Evolutionary conservation across 1,284 basidiomycete species (phyloP).

Genomic region (Apiotrichum laibachii): DNA sequence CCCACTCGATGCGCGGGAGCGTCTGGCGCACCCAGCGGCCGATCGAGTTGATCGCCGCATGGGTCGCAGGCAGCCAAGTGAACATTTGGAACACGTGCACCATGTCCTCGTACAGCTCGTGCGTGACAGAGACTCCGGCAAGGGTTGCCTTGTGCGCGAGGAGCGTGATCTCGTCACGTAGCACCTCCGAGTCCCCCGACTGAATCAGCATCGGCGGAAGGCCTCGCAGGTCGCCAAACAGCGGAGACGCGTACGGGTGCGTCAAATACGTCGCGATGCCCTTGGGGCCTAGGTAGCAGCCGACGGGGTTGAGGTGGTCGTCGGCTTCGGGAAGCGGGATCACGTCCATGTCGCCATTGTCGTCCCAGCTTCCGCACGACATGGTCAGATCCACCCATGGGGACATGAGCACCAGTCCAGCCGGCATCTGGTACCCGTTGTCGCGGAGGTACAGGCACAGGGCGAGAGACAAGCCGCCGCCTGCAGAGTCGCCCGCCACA

Average conservation of each 20-base stretch:
- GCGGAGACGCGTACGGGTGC: constrained; percentile 91
- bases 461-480: constrained; percentile 82
- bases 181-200: constrained; percentile 87
- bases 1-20: constrained; percentile 58
- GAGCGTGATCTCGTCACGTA: constrained; percentile 89
- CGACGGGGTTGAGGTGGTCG: constrained; percentile 89
- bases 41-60: constrained; percentile 61
- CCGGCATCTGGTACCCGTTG: constrained; percentile 73
- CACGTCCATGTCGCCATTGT: constrained; percentile 78
- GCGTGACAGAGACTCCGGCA: constrained; percentile 81
- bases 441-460: constrained; percentile 89
- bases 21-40: constrained; percentile 69
- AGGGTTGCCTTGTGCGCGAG: constrained; percentile 89
- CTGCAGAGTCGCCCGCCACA: constrained; percentile 87
- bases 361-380: constrained; percentile 97
- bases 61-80: constrained; percentile 72
- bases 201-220: constrained; percentile 91
- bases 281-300: constrained; percentile 82
- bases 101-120: constrained; percentile 91
- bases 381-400: constrained; percentile 95
- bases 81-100: constrained; percentile 89
- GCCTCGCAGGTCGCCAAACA: constrained; percentile 87
- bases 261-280: constrained; percentile 78
- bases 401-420: constrained; percentile 79
- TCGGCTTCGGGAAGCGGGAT: constrained; percentile 70